Conservation (phyloP, 768 basidiomycete genomes). For the Leucogyrophana mollusca region DNA sequence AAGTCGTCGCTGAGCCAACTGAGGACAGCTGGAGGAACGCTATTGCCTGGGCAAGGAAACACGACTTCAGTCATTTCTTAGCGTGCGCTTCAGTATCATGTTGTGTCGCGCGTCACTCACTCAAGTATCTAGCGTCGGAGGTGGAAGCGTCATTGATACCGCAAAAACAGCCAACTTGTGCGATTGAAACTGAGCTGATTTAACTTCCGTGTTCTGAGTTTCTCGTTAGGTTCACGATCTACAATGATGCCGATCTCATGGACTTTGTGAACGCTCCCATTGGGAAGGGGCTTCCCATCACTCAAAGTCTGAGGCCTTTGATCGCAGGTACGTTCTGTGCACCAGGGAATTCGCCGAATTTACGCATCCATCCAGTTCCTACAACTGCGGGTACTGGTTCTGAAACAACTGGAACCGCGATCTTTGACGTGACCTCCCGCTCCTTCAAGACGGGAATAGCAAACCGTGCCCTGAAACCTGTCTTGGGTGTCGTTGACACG, state of each 20-base stretch:
- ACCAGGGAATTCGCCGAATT: slow-evolving; percentile 19
- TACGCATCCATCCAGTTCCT: slow-evolving; percentile 42
- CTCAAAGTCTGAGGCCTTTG: slow-evolving; percentile 71
- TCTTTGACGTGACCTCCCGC: slow-evolving; percentile 87
- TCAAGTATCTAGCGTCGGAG: slow-evolving; percentile 63
- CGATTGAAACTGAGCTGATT: slow-evolving; percentile 9
- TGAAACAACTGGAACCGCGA: slow-evolving; percentile 94
- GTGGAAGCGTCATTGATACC: slow-evolving; percentile 95
- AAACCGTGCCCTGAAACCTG: slow-evolving; percentile 85
- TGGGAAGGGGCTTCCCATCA: slow-evolving; percentile 87
- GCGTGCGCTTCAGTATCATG: slow-evolving; percentile 51
- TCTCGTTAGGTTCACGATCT: slow-evolving; percentile 70
- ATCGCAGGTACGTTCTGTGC: slow-evolving; percentile 59
- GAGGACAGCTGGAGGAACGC: slow-evolving; percentile 87
- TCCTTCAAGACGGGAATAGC: slow-evolving; percentile 98
- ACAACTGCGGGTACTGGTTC: slow-evolving; percentile 88
- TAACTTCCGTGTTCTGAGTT: slow-evolving; percentile 7
- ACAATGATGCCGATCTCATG: slow-evolving; percentile 89
- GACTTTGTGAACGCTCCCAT: slow-evolving; percentile 98
- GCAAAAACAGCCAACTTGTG: slow-evolving; percentile 93
- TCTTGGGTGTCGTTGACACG: slow-evolving; percentile 85
- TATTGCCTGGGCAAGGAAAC: slow-evolving; percentile 81
- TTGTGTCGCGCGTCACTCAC: slow-evolving; percentile 2
- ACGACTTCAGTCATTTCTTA: slow-evolving; percentile 91
- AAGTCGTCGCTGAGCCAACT: slow-evolving; percentile 87